Conservation (phyloP, 495 filamentous ascomycete species). For the Penicillium lagena region DNA sequence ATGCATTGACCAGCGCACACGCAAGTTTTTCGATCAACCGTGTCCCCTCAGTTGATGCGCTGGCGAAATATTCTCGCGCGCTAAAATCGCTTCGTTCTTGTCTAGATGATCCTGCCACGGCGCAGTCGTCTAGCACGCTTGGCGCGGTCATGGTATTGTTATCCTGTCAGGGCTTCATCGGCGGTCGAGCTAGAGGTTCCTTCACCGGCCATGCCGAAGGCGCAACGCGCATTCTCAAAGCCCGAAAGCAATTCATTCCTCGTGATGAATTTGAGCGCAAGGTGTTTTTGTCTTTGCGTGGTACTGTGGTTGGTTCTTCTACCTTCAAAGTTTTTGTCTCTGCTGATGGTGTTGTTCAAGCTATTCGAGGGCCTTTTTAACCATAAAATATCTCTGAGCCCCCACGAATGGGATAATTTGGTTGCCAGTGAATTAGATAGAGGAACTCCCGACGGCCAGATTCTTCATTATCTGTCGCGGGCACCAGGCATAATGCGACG, state of each 20-base stretch:
- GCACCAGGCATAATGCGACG: conserved; percentile 23
- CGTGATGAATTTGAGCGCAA: conserved; percentile 32
- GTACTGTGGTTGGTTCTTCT: conserved; percentile 26
- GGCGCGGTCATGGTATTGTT: conserved; percentile 38
- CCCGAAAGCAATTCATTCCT: conserved; percentile 21
- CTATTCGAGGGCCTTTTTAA: conserved; percentile 37
- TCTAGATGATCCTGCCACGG: conserved; percentile 32
- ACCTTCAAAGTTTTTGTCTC: not conserved
- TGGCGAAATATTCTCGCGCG: conserved; percentile 33
- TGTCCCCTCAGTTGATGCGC: conserved; percentile 9
- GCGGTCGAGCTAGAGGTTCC: not conserved
- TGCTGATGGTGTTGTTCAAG: conserved; percentile 13
- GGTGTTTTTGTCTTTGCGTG: conserved; percentile 30
- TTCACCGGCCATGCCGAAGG: conserved; percentile 36
- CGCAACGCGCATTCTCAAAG: conserved; percentile 32
- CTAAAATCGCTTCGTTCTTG: conserved; percentile 24
- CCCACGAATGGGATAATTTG: conserved; percentile 30
- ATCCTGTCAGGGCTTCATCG: conserved; percentile 29
- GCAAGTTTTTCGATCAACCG: conserved; percentile 15
- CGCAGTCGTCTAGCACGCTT: conserved; percentile 31
- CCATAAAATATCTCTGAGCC: conserved; percentile 24
- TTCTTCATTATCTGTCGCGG: conserved; percentile 20
- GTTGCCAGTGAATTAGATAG: conserved; percentile 23
- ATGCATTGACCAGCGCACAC: conserved; percentile 29
- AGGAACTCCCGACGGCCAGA: conserved; percentile 19